Evolutionary conservation across 2,329 filamentous ascomycete genomes (phyloP), one percentile per base, ranked within the genome.

Genomic region (Colletotrichum sp.): DNA sequence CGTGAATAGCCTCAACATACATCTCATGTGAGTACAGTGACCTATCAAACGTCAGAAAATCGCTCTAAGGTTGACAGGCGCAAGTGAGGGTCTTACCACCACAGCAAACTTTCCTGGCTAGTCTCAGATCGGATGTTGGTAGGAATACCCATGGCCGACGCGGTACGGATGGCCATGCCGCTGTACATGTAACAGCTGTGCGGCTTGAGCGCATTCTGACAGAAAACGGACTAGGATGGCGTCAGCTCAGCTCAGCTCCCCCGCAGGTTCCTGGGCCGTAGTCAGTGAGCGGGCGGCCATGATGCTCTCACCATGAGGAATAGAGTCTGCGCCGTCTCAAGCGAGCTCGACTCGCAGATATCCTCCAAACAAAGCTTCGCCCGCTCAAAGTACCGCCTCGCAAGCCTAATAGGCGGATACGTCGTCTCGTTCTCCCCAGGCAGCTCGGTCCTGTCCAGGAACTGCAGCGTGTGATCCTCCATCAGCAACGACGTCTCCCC

Each of bases 181-280:
- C 81, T 83, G 71, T 83, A 82, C 80, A 83, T 81, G 76, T 82
- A 83, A 72, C 82, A 83, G 71, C 80, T 80, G 77, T 84, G 82
- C 12, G 82, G 82, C 32, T 82, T 81, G 26, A 84, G 60, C 8
- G 82, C 81, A 69, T 83, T 81, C 69, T 83, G 82, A 57, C 81
- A 83, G 65, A 81, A 83, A 13, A 83, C 65, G 6, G 79, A 79
- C 79, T 80, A 32, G 16, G 55, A 43, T 58, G 43, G 43, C 12
- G 55, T 60, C 10, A 57, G 55, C n/a, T 26, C 16, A 58, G n/a
- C 10, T 60, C 10, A 57, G 30, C 34, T 26, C 21, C n/a, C n/a
- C 43, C 43, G 43, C 43, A 24, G 10, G 32, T n/a, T 26, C 15
- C 16, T n/a, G 15, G 10, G 43, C 9, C 8, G 18, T 15, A 13